Percentiles rank a stretch among this genome's conserved stretches.
Conservation (phyloP, 1,284 basidiomycete genomes). For the Tranzscheliella williamsii region DNA sequence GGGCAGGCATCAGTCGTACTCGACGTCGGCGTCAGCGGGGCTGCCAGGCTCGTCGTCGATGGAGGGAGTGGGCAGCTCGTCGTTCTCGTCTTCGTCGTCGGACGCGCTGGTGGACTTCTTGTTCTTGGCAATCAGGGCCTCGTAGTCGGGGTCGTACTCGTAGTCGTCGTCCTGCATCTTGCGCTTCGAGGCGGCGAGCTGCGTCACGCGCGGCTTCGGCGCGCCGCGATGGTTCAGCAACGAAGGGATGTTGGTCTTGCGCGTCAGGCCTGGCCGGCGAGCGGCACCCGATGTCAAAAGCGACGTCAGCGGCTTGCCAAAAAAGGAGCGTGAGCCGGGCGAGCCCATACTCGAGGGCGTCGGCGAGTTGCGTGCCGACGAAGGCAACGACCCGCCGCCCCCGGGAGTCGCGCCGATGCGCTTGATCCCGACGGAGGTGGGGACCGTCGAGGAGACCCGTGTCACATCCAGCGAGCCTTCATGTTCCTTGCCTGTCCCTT, state of each 20-base stretch:
- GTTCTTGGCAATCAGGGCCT: conserved; percentile 23
- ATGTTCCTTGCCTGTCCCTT: too few species aligned
- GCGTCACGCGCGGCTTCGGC: conserved; percentile 11
- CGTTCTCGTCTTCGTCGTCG: neutral
- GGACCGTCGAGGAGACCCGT: too few species aligned
- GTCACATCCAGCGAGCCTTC: too few species aligned
- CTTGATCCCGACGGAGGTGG: conserved; percentile 2
- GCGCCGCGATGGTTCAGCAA: conserved; percentile 25
- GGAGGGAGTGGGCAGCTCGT: neutral
- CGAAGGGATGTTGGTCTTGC: conserved; percentile 37
- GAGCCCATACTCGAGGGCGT: neutral
- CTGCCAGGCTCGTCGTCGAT: neutral
- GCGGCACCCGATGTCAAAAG: conserved; percentile 11
- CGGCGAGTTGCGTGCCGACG: neutral
- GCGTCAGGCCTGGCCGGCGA: conserved; percentile 27
- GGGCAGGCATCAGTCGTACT: neutral
- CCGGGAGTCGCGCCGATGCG: neutral
- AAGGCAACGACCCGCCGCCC: neutral
- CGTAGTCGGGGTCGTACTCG: conserved; percentile 34
- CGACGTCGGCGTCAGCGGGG: neutral
- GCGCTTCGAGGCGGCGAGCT: conserved; percentile 13
- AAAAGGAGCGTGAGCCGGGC: conserved; percentile 10
- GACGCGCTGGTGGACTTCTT: conserved; percentile 4
- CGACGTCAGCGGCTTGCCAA: conserved; percentile 28
- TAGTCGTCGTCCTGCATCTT: conserved; percentile 38